Conservation (phyloP, 2,329 filamentous ascomycete species). For the Claviceps quebecensis region DNA sequence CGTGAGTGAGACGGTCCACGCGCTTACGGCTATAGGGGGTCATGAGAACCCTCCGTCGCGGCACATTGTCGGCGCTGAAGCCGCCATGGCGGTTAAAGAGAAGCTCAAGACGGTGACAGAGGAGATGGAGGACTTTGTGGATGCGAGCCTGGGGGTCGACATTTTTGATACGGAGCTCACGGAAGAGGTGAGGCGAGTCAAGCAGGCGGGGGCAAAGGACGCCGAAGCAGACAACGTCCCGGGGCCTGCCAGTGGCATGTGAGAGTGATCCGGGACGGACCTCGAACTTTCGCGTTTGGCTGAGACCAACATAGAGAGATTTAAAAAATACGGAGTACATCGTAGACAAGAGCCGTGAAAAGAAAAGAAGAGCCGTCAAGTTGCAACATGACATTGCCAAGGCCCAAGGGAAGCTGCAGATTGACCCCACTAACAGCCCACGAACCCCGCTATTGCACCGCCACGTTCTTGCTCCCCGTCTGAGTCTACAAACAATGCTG, state of each 20-base stretch:
- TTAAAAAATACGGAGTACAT: no score
- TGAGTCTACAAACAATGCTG: background rate
- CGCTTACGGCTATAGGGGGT: slow-evolving; percentile 79
- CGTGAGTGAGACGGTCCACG: slow-evolving; percentile 80
- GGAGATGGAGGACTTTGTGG: slow-evolving; percentile 90
- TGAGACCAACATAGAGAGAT: no score
- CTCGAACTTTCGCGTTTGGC: background rate
- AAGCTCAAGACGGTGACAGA: slow-evolving; percentile 94
- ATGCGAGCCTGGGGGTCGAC: slow-evolving; percentile 75
- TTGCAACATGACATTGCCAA: no score
- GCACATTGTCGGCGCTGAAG: slow-evolving; percentile 88
- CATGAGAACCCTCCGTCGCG: slow-evolving; percentile 91
- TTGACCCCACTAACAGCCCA: no score
- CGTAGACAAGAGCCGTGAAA: no score
- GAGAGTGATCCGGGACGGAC: background rate
- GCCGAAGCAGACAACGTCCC: slow-evolving; percentile 5
- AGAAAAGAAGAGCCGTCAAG: no score
- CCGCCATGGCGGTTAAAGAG: slow-evolving; percentile 77
- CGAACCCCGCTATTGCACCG: no score
- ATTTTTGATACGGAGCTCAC: slow-evolving; percentile 47
- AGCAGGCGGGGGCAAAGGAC: slow-evolving; percentile 12
- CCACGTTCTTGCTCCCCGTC: no score
- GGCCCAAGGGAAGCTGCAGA: no score
- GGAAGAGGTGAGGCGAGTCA: slow-evolving; percentile 33
- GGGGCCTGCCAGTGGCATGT: background rate